Conservation (phyloP, 441 rosid genomes). For the Eutrema salsugineum region DNA sequence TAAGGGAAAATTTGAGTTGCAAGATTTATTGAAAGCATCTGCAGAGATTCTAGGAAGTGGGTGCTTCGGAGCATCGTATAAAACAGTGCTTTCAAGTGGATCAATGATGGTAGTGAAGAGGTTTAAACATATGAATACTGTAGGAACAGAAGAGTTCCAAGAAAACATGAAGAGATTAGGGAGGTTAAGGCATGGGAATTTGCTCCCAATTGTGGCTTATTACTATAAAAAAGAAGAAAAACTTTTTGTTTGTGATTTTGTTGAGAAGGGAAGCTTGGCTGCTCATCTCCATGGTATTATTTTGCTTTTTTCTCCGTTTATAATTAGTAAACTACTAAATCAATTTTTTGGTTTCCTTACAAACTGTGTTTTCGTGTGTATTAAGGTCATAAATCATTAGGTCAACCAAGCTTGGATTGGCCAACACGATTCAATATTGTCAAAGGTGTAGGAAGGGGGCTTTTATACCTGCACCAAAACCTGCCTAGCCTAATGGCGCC, state of each 20-base stretch:
- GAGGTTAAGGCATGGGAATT: slow-evolving; percentile 40
- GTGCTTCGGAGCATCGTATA: slow-evolving; percentile 53
- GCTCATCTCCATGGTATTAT: slow-evolving; percentile 51
- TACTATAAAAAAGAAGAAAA: slow-evolving; percentile 60
- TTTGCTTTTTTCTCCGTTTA: background rate
- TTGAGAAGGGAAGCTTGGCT: slow-evolving; percentile 55
- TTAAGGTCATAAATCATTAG: slow-evolving; percentile 31
- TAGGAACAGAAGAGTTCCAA: slow-evolving; percentile 48
- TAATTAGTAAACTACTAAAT: background rate
- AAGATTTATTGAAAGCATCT: slow-evolving; percentile 48
- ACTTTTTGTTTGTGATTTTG: slow-evolving; percentile 44
- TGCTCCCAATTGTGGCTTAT: slow-evolving; percentile 58
- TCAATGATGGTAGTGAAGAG: slow-evolving; percentile 51
- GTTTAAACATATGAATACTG: slow-evolving; percentile 49
- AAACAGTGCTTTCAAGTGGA: slow-evolving; percentile 36
- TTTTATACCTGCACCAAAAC: slow-evolving; percentile 44
- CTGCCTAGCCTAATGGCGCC: slow-evolving; percentile 47
- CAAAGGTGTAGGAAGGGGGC: slow-evolving; percentile 53
- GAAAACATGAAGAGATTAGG: slow-evolving; percentile 58
- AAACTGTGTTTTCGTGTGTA: background rate
- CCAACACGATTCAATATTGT: slow-evolving; percentile 47
- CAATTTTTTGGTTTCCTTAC: background rate
- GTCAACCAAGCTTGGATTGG: slow-evolving; percentile 48
- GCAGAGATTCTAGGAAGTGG: slow-evolving; percentile 66
- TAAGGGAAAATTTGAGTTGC: slow-evolving; percentile 44